phyloP scores from a whole-genome alignment of 116 monocot genomes.

The Posidonia oceanica region DNA sequence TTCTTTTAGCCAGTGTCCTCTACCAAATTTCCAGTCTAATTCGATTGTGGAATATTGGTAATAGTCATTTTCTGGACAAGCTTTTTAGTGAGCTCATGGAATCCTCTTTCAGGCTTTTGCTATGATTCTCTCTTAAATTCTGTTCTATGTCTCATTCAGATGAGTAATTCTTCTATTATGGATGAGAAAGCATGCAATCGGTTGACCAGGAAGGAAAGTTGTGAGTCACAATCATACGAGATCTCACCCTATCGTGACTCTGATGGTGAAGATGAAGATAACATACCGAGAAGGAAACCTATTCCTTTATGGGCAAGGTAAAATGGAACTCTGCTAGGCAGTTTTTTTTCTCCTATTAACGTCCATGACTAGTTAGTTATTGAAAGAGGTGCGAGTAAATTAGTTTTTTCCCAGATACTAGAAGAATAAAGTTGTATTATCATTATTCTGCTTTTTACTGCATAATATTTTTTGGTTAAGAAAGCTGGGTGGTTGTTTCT shows the following conservation, averaged over 20 bases:
- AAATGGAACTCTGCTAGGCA: background rate
- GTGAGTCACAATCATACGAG: constrained; percentile 35
- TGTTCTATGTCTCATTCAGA: background rate
- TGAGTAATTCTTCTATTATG: background rate
- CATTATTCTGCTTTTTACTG: background rate
- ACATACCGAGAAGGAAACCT: constrained; percentile 25
- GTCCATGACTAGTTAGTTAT: background rate
- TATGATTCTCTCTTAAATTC: background rate
- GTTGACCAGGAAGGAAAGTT: constrained; percentile 8
- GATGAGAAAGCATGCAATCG: background rate
- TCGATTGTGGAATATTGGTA: too few relatives aligned
- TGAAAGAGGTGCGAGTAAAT: background rate
- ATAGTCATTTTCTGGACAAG: too few relatives aligned
- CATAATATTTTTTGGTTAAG: background rate
- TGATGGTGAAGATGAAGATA: constrained; percentile 55
- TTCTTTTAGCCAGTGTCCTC: too few relatives aligned
- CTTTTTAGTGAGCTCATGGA: background rate
- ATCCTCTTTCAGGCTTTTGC: too few relatives aligned
- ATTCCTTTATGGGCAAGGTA: constrained; percentile 70
- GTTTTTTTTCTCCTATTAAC: background rate
- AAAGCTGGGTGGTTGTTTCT: background rate
- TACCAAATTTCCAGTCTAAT: too few relatives aligned
- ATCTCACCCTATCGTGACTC: constrained; percentile 66
- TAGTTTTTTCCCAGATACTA: background rate
- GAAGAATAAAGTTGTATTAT: background rate